Evolutionary conservation across 2,329 filamentous ascomycete genomes (phyloP).

Genomic region (Didymella exigua): DNA sequence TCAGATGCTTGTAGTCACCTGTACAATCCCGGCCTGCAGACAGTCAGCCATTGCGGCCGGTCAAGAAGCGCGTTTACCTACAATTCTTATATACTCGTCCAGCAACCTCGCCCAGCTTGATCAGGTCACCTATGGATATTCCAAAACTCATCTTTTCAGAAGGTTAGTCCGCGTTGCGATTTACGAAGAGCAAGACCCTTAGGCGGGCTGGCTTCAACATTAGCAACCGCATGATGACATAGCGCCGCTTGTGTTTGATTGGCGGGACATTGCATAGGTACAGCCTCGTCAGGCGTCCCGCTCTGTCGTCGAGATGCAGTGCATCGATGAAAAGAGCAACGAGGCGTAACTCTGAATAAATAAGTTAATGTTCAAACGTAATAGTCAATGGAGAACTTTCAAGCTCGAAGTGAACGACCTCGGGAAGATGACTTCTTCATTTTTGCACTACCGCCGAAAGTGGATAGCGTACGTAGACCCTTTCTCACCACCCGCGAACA

Average conservation of each 20-base stretch:
- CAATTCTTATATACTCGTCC: slow-evolving; percentile 35
- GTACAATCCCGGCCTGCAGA: slow-evolving; percentile 37
- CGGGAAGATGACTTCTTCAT: no score
- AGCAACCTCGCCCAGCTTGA: slow-evolving; percentile 35
- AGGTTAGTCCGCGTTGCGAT: no score
- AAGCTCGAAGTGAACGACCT: no score
- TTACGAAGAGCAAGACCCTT: not conserved
- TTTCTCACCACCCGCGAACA: no score
- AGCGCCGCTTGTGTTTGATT: not conserved
- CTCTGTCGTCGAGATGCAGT: no score
- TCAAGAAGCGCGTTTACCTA: slow-evolving; percentile 1
- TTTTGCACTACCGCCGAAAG: no score
- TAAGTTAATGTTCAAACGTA: no score
- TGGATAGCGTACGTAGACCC: no score
- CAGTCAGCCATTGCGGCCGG: not conserved
- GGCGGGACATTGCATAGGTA: not conserved
- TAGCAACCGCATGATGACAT: not conserved
- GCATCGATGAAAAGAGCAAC: no score
- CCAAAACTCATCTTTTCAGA: slow-evolving; percentile 39
- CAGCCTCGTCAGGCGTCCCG: not conserved
- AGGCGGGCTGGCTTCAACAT: not conserved
- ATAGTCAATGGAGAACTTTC: no score
- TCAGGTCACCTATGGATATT: slow-evolving; percentile 32
- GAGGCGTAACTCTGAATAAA: no score
- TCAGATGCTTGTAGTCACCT: slow-evolving; percentile 37